Base-by-base conservation (phyloP, 2,329 filamentous ascomycete genomes). In the Aspergillus transmontanensis region DNA sequence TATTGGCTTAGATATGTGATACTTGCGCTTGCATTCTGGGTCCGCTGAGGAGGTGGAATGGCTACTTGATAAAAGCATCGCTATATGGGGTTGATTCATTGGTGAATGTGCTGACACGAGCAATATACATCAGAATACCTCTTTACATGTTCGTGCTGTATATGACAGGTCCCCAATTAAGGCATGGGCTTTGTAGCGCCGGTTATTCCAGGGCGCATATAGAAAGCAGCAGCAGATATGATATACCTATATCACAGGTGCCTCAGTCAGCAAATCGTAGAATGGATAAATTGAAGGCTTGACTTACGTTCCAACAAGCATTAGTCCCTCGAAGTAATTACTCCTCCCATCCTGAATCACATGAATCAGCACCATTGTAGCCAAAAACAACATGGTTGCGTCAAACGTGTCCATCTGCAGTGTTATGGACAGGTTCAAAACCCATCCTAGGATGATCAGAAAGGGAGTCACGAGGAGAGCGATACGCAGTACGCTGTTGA, bases 271-370 rank as follows among this genome's bases (percentile, higher is more conserved):
- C 48, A 5, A n/a, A n/a, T 23, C 14, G 14, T 41, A 30, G 4
- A 30, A n/a, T 51, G 9, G 48, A 28, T 51, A 51, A 10, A 0
- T 6, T 23, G 21, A 14, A 36, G 43, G 2, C 10, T n/a, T 34
- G n/a, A 68, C 68, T 66, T 23, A 69, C 68, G 66, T 68, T 62
- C 68, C 68, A 26, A 68, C 63, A 11, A 69, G 46, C 65, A 69
- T 67, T 32, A 66, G 32, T 10, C 68, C 68, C 34, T 69, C 68
- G 23, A 69, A 69, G 23, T 69, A 69, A 56, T 69, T 69, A 16
- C 61, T 67, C 36, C 62, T 51, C 23, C 68, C 66, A 61, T 69
- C 66, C 19, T 68, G 63, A 28, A 69, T 68, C 3, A 69, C 59
- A 56, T 69, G 67, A 19, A 53, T 69, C 65, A 68, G 67, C 4